These are phyloP conservation scores for Clitopilus hobsonii DNA, from an alignment of 768 basidiomycete species.

Conservation along the genomic window DNA sequence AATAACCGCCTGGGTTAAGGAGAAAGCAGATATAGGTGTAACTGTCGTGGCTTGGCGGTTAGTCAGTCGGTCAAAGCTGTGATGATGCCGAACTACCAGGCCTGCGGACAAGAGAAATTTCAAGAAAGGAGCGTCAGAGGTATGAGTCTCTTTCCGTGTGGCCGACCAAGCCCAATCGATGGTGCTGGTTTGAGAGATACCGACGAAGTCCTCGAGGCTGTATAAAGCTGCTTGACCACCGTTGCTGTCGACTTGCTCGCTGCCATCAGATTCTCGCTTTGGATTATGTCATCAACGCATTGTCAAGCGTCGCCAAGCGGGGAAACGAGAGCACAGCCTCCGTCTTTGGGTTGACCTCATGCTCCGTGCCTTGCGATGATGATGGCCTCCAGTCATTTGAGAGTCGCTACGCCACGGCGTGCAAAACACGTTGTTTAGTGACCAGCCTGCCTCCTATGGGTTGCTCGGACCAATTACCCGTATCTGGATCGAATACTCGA, in stretches of 20 bases:
- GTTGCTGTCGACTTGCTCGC: not conserved
- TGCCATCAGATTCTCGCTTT: not conserved
- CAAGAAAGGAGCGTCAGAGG: not conserved
- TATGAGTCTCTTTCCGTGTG: not conserved
- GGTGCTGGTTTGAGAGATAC: not conserved
- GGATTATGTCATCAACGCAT: not conserved
- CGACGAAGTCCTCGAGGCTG: not conserved
- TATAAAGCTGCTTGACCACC: not conserved
- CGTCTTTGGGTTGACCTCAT: not conserved
- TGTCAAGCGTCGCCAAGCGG: not conserved
- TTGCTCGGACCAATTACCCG: not conserved
- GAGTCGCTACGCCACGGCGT: not conserved
- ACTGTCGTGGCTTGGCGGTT: conserved; percentile 18
- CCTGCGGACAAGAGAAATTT: conserved; percentile 10
- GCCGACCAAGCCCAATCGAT: not conserved
- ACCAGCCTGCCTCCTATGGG: not conserved
- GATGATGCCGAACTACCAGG: conserved; percentile 6
- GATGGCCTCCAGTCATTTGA: not conserved
- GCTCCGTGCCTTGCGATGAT: conserved; percentile 1
- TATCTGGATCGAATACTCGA: not conserved
- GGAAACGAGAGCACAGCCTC: not conserved
- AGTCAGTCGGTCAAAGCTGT: conserved; percentile 9
- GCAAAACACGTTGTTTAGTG: not conserved
- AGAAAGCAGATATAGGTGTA: conserved; percentile 8
- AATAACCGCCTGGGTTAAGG: conserved; percentile 21